These are phyloP conservation scores for Quercus aquifolioides DNA, from an alignment of 306 rosid genomes.

Conservation along the genomic window DNA sequence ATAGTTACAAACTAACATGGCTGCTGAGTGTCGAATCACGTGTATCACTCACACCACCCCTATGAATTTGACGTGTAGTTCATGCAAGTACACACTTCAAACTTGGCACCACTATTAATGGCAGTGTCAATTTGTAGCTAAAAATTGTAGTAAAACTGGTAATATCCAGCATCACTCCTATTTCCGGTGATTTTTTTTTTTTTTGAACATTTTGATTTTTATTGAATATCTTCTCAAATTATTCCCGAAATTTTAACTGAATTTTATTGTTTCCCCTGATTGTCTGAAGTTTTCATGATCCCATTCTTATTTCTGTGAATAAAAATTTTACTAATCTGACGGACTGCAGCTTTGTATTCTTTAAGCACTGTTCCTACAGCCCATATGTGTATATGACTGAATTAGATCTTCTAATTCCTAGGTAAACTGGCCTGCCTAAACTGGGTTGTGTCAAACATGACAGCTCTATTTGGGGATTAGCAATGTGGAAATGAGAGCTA, in stretches of 20 bases:
- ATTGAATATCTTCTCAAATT: not conserved
- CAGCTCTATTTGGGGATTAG: no score
- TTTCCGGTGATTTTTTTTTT: no score
- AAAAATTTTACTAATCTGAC: not conserved
- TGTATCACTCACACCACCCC: no score
- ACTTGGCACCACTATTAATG: no score
- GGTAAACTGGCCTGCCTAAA: not conserved
- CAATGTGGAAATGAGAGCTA: no score
- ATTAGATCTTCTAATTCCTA: not conserved
- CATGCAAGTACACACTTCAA: no score
- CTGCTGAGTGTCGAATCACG: no score
- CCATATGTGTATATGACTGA: not conserved
- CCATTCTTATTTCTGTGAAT: not conserved
- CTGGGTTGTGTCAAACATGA: not conserved
- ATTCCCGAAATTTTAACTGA: not conserved
- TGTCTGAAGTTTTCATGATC: not conserved
- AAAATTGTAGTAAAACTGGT: no score
- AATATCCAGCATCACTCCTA: no score
- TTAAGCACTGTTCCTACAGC: not conserved
- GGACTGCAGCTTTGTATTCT: not conserved
- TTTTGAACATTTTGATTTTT: not conserved
- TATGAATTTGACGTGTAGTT: no score
- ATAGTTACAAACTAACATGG: no score
- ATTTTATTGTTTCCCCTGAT: not conserved
- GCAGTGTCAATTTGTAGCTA: no score